Evolutionary conservation across 139 green algal genomes (phyloP), one percentile per base, ranked within the genome.

Genomic region (Spirogloea muscicola): DNA sequence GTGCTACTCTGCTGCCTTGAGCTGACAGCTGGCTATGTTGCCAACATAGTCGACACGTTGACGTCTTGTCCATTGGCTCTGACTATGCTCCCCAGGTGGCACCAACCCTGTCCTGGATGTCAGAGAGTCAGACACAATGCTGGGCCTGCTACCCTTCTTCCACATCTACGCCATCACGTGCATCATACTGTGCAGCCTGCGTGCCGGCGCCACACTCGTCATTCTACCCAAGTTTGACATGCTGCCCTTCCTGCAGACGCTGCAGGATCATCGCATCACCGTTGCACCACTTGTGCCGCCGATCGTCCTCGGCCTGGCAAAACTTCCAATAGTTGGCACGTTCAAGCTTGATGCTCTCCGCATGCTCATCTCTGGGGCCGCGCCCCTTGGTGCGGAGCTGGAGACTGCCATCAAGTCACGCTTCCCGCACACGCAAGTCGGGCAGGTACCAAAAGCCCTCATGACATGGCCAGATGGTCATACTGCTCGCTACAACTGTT

Each of bases 121-220:
- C n/a, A n/a, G n/a, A n/a, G n/a, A n/a, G n/a, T n/a, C n/a, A n/a
- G n/a, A 77, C 46, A 55, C 69, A 13, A 38, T 65, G 31, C 61
- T 81, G 34, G 72, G 62, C 3, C 52, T 81, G 37, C 72, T 81
- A 34, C 72, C 72, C 13, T 60, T 81, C 33, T 81, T 81, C 57
- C 72, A 81, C 72, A 81, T 81, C 57, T 81, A 81, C 72, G 72
- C 51, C 43, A 74, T 81, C 39, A 74, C 72, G 31, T 67, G 25
- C 44, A 25, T 81, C 43, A 74, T 67, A 10, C 42, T 81, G 2
- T 36, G 34, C 16, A 33, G n/a, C 0, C 16, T 81, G n/a, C 36
- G 37, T 2, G 25, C 7, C 0, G 61, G 72, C 40, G 43, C 36
- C 0, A 52, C 38, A 31, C 31, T 81, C 2, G 61, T 81, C 48